Conservation (phyloP, 192 early-diverging fungal genomes). For the Neocallimastix lanati region DNA sequence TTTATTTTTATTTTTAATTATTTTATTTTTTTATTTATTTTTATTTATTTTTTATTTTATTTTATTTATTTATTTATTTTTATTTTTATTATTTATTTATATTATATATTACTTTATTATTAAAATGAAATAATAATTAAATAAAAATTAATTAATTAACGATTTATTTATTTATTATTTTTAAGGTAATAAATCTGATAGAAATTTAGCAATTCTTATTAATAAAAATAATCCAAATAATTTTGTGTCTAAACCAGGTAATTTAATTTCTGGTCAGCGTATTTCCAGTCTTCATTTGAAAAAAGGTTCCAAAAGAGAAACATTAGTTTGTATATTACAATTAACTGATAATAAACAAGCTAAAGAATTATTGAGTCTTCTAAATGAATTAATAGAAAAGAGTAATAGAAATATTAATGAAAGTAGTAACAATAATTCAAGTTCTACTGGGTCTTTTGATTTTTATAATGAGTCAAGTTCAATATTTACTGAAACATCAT, state of each 20-base stretch:
- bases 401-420: not conserved
- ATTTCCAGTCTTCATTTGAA: not conserved
- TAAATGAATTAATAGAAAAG: not conserved
- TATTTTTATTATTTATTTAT: too few species aligned
- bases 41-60: too few species aligned
- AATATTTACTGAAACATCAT: not conserved
- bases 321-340: not conserved
- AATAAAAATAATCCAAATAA: not conserved
- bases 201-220: not conserved
- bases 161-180: too few species aligned
- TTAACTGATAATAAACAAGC: not conserved
- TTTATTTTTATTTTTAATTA: too few species aligned
- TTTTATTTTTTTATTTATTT: too few species aligned
- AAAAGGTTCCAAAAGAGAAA: not conserved
- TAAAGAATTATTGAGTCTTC: not conserved
- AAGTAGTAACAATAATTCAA: too few species aligned
- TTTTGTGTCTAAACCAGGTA: not conserved
- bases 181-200: not conserved
- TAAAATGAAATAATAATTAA: too few species aligned
- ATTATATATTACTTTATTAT: too few species aligned
- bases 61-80: too few species aligned
- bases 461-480: not conserved
- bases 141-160: too few species aligned
- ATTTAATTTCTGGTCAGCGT: not conserved
- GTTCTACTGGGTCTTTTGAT: too few species aligned